A percentile compares a stretch with the other conserved stretches of the same genome.
These are phyloP conservation scores for Eucalyptus marginata DNA, from an alignment of 345 rosid genomes.

Conservation along the genomic window DNA sequence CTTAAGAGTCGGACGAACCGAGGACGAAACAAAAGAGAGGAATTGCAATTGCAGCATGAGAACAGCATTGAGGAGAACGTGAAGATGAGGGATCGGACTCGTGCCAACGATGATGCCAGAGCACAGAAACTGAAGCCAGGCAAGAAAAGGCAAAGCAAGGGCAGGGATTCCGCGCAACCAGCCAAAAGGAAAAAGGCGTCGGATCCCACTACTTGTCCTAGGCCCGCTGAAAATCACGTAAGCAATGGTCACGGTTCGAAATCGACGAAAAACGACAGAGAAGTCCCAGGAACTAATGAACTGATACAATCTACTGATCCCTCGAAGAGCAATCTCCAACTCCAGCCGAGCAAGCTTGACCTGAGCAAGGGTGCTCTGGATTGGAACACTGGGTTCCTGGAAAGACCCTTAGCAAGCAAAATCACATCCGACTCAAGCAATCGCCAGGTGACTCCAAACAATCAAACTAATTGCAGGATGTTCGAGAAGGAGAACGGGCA, in stretches of 20 bases:
- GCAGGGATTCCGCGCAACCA: background rate
- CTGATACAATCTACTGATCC: background rate
- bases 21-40: background rate
- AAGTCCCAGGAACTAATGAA: background rate
- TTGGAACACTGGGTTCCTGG: background rate
- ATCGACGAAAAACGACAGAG: background rate
- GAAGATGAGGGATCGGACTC: background rate
- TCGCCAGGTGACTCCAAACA: background rate
- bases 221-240: background rate
- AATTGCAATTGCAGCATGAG: background rate
- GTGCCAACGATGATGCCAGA: background rate
- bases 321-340: background rate
- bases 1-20: background rate
- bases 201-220: background rate
- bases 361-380: background rate
- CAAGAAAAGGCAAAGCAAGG: background rate
- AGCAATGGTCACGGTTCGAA: background rate
- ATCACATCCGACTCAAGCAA: background rate
- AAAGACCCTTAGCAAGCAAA: background rate
- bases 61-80: slow-evolving; percentile 1
- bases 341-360: background rate
- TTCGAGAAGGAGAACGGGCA: background rate
- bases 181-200: background rate
- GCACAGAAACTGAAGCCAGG: background rate
- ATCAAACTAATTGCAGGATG: background rate